Evolutionary conservation across 169 alveolate species (phyloP), one percentile per base, ranked within the genome.

Genomic region (Cryptosporidium parvum): DNA sequence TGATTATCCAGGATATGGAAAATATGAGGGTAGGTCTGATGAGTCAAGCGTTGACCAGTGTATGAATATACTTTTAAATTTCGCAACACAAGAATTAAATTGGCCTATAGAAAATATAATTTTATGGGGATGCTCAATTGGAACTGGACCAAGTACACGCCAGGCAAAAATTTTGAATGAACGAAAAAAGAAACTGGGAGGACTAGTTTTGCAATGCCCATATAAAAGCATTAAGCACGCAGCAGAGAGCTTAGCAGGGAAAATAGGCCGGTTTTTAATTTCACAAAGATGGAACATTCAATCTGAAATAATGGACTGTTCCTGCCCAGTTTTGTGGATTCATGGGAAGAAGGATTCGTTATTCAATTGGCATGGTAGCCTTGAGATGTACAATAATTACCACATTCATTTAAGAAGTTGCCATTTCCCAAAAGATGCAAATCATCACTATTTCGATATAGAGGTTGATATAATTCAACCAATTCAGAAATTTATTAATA

Each of bases 141-240:
- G 94, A 48, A 85, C 94, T 21, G 94, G 94, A 4, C 94, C 94
- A 12, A 75, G 85, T n/a, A 92, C 94, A n/a, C 94, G 94, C 23
- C 69, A 73, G 21, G 94, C 94, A 31, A 85, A 75, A 58, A 52
- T 65, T 26, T 56, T 85, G 69, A 71, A 37, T 69, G 75, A 69
- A 21, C 75, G 29, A 12, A 69, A 70, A 59, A 58, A 72, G 44
- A 80, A 65, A 14, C 68, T 85, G 18, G 93, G 93, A 6, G 93
- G 93, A 51, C 42, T 91, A 21, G 84, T 91, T 52, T 52, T 92
- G 39, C 94, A 92, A 92, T 89, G 94, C 89, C 94, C 94, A 35
- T 92, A 73, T 65, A 67, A 92, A 48, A 91, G 94, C 23, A 92
- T 92, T 9, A 75, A 86, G 68, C 94, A 85, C 51, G 94, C 94